Base-by-base conservation (phyloP, 2,329 filamentous ascomycete genomes). In the Cladorrhinum sp. region DNA sequence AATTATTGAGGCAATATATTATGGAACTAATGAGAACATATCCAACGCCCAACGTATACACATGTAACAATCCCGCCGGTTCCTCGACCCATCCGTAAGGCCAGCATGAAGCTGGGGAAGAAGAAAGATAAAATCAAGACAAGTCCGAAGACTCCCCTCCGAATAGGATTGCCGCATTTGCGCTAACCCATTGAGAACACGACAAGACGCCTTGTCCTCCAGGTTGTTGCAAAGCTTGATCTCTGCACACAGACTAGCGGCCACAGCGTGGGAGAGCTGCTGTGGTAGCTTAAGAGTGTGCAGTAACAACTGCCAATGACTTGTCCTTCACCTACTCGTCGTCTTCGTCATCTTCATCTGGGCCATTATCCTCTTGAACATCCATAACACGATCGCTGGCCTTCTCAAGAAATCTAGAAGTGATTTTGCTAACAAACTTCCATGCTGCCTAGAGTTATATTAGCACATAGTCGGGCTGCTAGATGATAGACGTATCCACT, bases 251-350 rank as follows among this genome's bases (percentile, higher is more conserved):
- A 90, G 92, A 96, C 92, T 95, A 87, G 93, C 95, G 87, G 89
- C 87, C 91, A 92, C 86, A 85, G 86, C 87, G 94, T 84, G 84
- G 89, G 83, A 79, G 79, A 84, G 80, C 81, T 74, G 77, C 86
- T 84, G 84, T 92, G 91, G 85, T 91, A 96, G 95, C 92, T 96
- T 90, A 96, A 96, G 89, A 90, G 90, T 89, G 90, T 94, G 92
- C 92, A 90, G 74, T 2, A 49, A 18, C 24, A 14, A 26, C 21
- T n/a, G 21, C 21, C 18, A n/a, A 36, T 71, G 70, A 54, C 62
- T 69, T 42, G 65, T 65, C 61, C 57, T 9, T 57, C 42, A 12
- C 18, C 77, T 79, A 77, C 36, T 83, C 78, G 26, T 83, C 80
- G 26, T 83, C 80, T 39, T 84, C 81, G 20, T 86, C 83, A 51